These are phyloP conservation scores for Hortiboletus rubellus DNA, from an alignment of 1,284 basidiomycete species.

Conservation along the genomic window DNA sequence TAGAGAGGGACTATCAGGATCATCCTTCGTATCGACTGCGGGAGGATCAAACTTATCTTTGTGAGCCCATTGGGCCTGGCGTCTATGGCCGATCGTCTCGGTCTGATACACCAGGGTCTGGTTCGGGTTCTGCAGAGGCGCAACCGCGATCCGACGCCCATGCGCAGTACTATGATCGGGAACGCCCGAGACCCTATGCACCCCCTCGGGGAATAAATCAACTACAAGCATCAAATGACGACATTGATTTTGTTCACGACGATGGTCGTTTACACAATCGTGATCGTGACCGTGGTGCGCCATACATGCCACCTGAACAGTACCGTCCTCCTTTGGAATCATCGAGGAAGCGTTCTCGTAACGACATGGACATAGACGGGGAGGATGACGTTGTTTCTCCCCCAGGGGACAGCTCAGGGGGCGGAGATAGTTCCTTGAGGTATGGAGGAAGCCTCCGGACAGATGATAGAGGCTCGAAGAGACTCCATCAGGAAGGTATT, in stretches of 20 bases:
- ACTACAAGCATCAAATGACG: conserved; percentile 39
- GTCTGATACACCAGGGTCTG: conserved; percentile 55
- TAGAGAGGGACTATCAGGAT: conserved; percentile 39
- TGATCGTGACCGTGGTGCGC: conserved; percentile 34
- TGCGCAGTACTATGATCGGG: conserved; percentile 46
- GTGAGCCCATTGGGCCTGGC: conserved; percentile 39
- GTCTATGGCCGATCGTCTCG: conserved; percentile 45
- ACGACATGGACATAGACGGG: conserved; percentile 59
- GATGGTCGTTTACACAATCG: conserved; percentile 43
- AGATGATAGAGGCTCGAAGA: conserved; percentile 56
- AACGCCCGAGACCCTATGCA: conserved; percentile 48
- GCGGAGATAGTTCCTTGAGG: conserved; percentile 31
- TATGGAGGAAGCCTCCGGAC: conserved; percentile 30
- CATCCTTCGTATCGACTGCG: conserved; percentile 42
- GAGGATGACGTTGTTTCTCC: conserved; percentile 47
- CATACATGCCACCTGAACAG: conserved; percentile 33
- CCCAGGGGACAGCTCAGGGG: conserved; percentile 36
- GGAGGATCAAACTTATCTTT: conserved; percentile 48
- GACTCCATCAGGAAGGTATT: conserved; percentile 50
- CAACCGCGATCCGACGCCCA: conserved; percentile 48
- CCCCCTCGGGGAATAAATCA: conserved; percentile 38
- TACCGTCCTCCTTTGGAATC: conserved; percentile 31
- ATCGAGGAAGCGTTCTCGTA: conserved; percentile 56
- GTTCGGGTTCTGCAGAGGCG: conserved; percentile 45
- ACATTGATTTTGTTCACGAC: conserved; percentile 50